phyloP scores from a whole-genome alignment of 179 eudicot genomes.

The Corrigiola litoralis region DNA sequence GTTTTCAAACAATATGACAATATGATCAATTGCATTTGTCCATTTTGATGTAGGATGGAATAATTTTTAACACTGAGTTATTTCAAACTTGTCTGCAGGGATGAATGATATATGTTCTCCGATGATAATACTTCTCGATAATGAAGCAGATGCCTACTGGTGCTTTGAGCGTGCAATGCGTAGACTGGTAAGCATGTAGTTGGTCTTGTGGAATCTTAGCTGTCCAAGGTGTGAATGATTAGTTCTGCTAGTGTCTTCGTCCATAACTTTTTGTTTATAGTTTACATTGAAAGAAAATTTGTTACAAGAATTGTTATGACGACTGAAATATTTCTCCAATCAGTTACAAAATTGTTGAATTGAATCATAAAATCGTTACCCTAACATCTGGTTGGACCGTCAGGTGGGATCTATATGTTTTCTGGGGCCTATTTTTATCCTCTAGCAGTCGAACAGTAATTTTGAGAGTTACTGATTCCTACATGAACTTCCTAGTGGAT shows the following conservation, averaged over 20 bases:
- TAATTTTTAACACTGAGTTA: neutral
- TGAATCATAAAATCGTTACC: too few species aligned
- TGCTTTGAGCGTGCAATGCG: conserved; percentile 55
- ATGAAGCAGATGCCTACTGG: conserved; percentile 54
- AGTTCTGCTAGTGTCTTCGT: neutral
- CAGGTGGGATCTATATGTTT: too few species aligned
- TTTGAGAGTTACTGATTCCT: too few species aligned
- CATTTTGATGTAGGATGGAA: neutral
- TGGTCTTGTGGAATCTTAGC: neutral
- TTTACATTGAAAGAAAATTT: too few species aligned
- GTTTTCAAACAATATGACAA: neutral
- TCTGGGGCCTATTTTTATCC: too few species aligned
- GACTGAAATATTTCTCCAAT: too few species aligned
- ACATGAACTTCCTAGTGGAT: too few species aligned
- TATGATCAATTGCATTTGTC: neutral
- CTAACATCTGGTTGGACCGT: too few species aligned
- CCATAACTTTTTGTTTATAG: too few species aligned
- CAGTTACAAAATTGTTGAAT: too few species aligned
- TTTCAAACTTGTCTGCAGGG: conserved; percentile 28
- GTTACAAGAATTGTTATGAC: too few species aligned
- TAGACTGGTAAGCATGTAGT: conserved; percentile 36
- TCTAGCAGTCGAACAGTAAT: too few species aligned
- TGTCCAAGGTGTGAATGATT: neutral
- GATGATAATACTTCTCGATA: conserved; percentile 42
- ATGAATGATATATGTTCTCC: conserved; percentile 53